A percentile compares a stretch with the other conserved stretches of the same genome.
Evolutionary conservation across 1,284 basidiomycete genomes (phyloP).

Genomic region (Vanrija sp.): DNA sequence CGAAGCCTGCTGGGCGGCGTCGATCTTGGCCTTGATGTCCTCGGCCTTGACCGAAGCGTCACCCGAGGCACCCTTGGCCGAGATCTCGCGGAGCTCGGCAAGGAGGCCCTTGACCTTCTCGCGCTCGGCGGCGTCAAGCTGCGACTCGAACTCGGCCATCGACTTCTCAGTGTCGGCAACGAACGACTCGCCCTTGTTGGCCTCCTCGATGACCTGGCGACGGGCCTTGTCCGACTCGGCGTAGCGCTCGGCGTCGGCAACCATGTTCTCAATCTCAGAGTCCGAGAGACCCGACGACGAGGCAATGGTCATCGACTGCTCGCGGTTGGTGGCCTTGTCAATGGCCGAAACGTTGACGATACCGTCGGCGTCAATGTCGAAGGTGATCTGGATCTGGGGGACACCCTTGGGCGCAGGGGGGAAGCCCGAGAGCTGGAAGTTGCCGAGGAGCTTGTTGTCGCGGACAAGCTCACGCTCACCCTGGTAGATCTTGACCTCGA

Average conservation of each 20-base stretch:
- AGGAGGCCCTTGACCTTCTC: slow-evolving; percentile 88
- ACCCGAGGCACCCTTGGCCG: slow-evolving; percentile 82
- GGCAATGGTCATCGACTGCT: slow-evolving; percentile 78
- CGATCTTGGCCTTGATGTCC: slow-evolving; percentile 85
- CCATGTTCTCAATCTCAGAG: slow-evolving; percentile 97
- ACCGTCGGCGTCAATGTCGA: slow-evolving; percentile 98
- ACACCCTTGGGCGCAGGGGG: slow-evolving; percentile 95
- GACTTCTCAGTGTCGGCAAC: slow-evolving; percentile 92
- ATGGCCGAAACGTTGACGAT: slow-evolving; percentile 96
- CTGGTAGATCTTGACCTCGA: slow-evolving; percentile 97
- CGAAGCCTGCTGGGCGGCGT: slow-evolving; percentile 92
- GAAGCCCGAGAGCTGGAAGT: slow-evolving; percentile 98
- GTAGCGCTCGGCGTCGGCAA: slow-evolving; percentile 87
- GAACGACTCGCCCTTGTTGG: slow-evolving; percentile 94
- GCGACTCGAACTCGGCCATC: slow-evolving; percentile 95
- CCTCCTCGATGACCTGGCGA: slow-evolving; percentile 85
- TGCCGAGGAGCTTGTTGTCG: slow-evolving; percentile 99
- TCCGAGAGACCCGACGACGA: slow-evolving; percentile 94
- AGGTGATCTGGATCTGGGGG: slow-evolving; percentile 97
- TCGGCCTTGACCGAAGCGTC: slow-evolving; percentile 79
- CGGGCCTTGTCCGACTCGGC: slow-evolving; percentile 88
- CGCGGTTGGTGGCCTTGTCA: slow-evolving; percentile 95
- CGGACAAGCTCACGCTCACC: slow-evolving; percentile 90
- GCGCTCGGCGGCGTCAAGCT: slow-evolving; percentile 86
- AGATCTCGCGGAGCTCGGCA: slow-evolving; percentile 81